phyloP scores from a whole-genome alignment of 495 filamentous ascomycete species.

The Usnea hakonensis region DNA sequence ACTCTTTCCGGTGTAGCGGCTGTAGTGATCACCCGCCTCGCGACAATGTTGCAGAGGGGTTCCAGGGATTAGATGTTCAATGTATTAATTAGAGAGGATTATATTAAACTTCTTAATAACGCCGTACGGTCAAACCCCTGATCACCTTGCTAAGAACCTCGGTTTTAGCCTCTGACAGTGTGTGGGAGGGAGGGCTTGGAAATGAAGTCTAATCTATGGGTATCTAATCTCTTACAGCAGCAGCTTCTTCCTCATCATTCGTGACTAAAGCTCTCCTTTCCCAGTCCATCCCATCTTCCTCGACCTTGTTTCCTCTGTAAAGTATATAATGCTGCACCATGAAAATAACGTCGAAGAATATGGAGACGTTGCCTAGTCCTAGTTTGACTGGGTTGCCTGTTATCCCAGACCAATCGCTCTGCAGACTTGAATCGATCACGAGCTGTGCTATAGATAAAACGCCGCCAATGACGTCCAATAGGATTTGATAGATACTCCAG shows the following conservation, averaged over 20 bases:
- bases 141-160: too few relatives aligned
- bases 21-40: too few relatives aligned
- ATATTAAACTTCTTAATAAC: too few relatives aligned
- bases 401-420: constrained; percentile 81
- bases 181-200: neutral
- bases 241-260: constrained; percentile 11
- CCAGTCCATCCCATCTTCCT: constrained; percentile 11
- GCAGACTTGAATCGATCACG: constrained; percentile 72
- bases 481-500: constrained; percentile 78
- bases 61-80: too few relatives aligned
- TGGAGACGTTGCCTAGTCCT: constrained; percentile 69
- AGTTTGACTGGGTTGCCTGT: constrained; percentile 91
- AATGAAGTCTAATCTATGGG: neutral
- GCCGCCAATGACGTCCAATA: constrained; percentile 78
- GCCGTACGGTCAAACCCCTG: too few relatives aligned
- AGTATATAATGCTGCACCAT: constrained; percentile 80
- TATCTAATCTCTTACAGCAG: constrained; percentile 13
- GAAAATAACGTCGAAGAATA: constrained; percentile 82
- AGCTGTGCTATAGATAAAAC: constrained; percentile 77
- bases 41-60: too few relatives aligned
- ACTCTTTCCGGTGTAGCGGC: too few relatives aligned
- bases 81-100: too few relatives aligned
- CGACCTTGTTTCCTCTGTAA: constrained; percentile 40
- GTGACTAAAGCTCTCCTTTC: constrained; percentile 12
- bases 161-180: too few relatives aligned